These are phyloP conservation scores for Dalbergia oliveri DNA, from an alignment of 306 rosid genomes.

Conservation along the genomic window DNA sequence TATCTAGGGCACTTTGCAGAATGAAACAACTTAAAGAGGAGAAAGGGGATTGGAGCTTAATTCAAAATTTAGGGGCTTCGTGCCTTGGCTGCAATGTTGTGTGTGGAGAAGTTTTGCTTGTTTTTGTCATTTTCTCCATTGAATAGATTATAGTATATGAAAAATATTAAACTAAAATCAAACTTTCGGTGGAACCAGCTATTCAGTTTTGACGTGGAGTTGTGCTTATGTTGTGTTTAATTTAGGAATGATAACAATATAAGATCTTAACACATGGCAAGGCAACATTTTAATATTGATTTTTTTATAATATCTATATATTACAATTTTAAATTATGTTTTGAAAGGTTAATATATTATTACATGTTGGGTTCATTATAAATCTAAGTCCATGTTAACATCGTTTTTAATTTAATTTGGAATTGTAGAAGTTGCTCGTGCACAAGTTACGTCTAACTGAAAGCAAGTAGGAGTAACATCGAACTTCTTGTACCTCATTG, in stretches of 20 bases:
- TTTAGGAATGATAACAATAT: background rate
- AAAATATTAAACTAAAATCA: background rate
- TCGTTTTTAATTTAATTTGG: background rate
- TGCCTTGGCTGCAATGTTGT: background rate
- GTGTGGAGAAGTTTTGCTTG: slow-evolving; percentile 28
- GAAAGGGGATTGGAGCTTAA: slow-evolving; percentile 30
- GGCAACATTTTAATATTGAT: too few relatives aligned
- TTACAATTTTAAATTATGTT: too few relatives aligned
- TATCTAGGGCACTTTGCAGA: slow-evolving; percentile 39
- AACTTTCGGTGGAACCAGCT: slow-evolving; percentile 35
- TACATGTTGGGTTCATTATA: too few relatives aligned
- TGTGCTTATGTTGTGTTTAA: background rate
- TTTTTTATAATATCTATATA: too few relatives aligned
- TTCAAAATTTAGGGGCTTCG: slow-evolving; percentile 2
- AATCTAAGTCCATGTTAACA: background rate
- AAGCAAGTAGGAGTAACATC: too few relatives aligned
- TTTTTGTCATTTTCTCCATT: background rate
- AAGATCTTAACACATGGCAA: too few relatives aligned
- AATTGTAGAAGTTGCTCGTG: background rate
- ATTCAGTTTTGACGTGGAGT: slow-evolving; percentile 35
- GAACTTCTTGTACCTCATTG: too few relatives aligned
- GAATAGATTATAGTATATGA: background rate
- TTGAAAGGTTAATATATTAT: too few relatives aligned
- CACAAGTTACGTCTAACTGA: too few relatives aligned
- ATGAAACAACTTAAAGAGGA: slow-evolving; percentile 32